Conservation (phyloP, 75 land plant genomes). For the Sequoia sempervirens region DNA sequence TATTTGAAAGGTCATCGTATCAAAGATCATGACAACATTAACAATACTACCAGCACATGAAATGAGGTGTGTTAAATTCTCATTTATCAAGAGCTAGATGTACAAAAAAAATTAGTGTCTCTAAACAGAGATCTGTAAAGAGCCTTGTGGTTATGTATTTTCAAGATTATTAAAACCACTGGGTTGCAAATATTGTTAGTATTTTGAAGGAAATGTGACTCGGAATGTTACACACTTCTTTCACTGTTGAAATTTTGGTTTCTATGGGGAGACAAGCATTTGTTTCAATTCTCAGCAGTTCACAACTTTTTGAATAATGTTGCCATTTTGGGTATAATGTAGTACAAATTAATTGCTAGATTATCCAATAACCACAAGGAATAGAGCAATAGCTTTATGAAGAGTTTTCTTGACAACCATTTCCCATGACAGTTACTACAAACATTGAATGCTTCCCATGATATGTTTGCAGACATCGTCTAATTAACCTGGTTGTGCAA, state of each 20-base stretch:
- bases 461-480: neutral
- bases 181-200: neutral
- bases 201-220: neutral
- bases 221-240: neutral
- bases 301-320: neutral
- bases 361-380: neutral
- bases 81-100: neutral
- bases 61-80: neutral
- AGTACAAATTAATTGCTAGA: neutral
- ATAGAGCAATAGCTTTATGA: neutral
- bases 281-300: neutral
- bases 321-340: neutral
- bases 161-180: neutral
- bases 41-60: neutral
- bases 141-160: neutral
- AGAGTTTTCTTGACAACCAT: neutral
- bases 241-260: neutral
- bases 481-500: neutral
- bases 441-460: neutral
- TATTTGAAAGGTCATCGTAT: neutral
- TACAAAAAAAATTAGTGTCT: neutral
- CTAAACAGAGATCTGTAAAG: neutral
- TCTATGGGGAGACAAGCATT: neutral
- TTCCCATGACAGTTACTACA: neutral
- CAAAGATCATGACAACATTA: neutral